Evolutionary conservation across 371 early-diverging fungal genomes (phyloP).

Genomic region (Paraphysoderma sedebokerense): DNA sequence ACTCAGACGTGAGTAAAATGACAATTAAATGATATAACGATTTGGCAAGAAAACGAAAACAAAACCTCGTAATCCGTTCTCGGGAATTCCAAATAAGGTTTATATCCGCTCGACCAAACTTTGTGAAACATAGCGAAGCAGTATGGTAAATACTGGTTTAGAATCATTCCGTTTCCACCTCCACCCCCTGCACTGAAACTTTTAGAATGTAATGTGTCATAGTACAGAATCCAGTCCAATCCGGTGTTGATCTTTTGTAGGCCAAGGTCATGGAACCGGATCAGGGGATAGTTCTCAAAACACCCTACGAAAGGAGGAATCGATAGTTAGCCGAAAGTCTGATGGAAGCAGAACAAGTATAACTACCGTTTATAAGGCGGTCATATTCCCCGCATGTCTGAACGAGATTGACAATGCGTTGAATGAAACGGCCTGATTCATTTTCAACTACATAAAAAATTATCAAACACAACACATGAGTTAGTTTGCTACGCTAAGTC

Average conservation of each 20-base stretch:
- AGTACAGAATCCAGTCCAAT: slow-evolving; percentile 65
- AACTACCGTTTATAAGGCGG: slow-evolving; percentile 55
- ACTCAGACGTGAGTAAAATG: background rate
- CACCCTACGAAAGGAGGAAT: slow-evolving; percentile 33
- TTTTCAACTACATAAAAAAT: slow-evolving; percentile 13
- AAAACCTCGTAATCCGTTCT: slow-evolving; percentile 52
- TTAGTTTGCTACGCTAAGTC: no score
- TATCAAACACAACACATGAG: background rate
- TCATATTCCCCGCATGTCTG: slow-evolving; percentile 61
- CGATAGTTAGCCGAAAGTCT: background rate
- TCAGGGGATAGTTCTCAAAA: slow-evolving; percentile 71
- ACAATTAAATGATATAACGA: background rate
- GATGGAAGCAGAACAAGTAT: background rate
- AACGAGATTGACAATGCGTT: slow-evolving; percentile 30
- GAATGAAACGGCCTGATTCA: slow-evolving; percentile 14
- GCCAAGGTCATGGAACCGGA: slow-evolving; percentile 57
- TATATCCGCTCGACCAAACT: slow-evolving; percentile 53
- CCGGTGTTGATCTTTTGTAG: slow-evolving; percentile 37
- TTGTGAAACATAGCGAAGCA: slow-evolving; percentile 57
- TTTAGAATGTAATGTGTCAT: slow-evolving; percentile 43
- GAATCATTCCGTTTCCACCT: slow-evolving; percentile 17
- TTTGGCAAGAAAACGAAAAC: background rate
- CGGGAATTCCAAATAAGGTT: slow-evolving; percentile 59
- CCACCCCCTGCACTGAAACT: slow-evolving; percentile 4
- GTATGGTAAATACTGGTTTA: slow-evolving; percentile 53